Base-by-base conservation (phyloP, 208 protist genomes). In the Crithidia sp. region DNA sequence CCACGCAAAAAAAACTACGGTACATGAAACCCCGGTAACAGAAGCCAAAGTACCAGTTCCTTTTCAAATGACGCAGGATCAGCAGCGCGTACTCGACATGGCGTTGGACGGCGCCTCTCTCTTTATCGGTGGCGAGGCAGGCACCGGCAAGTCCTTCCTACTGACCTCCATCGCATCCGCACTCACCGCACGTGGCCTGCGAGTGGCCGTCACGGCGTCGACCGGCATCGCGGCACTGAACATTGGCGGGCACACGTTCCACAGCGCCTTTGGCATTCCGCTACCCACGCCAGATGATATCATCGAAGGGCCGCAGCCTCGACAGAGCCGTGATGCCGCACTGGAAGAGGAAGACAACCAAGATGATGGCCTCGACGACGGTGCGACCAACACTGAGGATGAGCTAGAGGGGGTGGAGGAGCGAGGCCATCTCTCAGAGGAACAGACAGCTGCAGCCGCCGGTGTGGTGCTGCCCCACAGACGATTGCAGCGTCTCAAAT, bases 171-270 rank as follows among this genome's bases (percentile, higher is more conserved):
- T 98, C 43, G 87, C 94, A 14, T 45, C 52, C 12, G 59, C 68
- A 16, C 77, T 96, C 8, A 67, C 76, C 0, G 37, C 16, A 7
- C 10, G 28, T 2, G 74, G 74, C 0, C 41, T 45, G 6, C 76
- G 74, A 0, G 89, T 89, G 1, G 88, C 88, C 43, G 85, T 96
- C 7, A 97, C 92, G 0, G 95, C 92, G 5, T 87, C 92, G 2
- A 97, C 91, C 10, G 92, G 92, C 40, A 84, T 97, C 14, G 95
- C 95, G 2, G 95, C 95, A 37, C 71, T 96, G 16, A 96, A 96
- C 63, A 81, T 97, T 39, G 84, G 89, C 40, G 95, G 95, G 9
- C 86, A 75, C 16, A 98, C 95, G 7, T 81, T 98, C n/a, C 95
- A 98, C 81, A 86, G 82, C 66, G 90, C 90, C 58, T 83, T 89